These are phyloP conservation scores for Saitozyma podzolica DNA, from an alignment of 768 basidiomycete genomes.

Conservation along the genomic window DNA sequence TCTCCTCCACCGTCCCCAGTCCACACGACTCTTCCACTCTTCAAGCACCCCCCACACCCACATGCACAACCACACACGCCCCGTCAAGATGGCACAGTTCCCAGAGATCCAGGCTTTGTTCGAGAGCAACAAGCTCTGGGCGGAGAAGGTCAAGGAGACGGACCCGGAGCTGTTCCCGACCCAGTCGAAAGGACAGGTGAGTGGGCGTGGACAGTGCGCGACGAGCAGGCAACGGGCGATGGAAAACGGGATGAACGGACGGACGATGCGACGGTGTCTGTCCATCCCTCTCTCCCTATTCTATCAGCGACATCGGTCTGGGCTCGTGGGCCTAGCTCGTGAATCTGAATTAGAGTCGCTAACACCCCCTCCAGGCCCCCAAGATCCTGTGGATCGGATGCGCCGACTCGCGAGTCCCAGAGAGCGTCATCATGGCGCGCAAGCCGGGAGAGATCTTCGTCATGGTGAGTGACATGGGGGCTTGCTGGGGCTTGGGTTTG, in stretches of 20 bases:
- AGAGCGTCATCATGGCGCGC: constrained; percentile 59
- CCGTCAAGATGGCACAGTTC: constrained; percentile 15
- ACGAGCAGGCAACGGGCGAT: constrained; percentile 40
- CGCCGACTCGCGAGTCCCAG: constrained; percentile 82
- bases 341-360: background rate
- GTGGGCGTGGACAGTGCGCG: constrained; percentile 58
- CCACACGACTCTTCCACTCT: too few species aligned
- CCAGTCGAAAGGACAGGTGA: constrained; percentile 64
- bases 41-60: background rate
- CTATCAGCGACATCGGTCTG: background rate
- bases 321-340: background rate
- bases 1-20: too few species aligned
- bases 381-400: constrained; percentile 52
- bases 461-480: constrained; percentile 25
- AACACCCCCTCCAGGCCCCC: constrained; percentile 27
- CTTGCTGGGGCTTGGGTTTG: too few species aligned
- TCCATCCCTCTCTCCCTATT: background rate
- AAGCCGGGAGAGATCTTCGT: constrained; percentile 75
- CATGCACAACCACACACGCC: background rate
- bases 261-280: too few species aligned
- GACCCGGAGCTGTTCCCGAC: constrained; percentile 68
- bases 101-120: constrained; percentile 54
- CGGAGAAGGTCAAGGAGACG: constrained; percentile 59
- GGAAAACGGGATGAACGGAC: background rate
- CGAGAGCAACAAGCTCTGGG: constrained; percentile 68